Evolutionary conservation across 2,329 filamentous ascomycete genomes (phyloP), one percentile per base, ranked within the genome.

Genomic region (Graphiopsis chlorocephala): DNA sequence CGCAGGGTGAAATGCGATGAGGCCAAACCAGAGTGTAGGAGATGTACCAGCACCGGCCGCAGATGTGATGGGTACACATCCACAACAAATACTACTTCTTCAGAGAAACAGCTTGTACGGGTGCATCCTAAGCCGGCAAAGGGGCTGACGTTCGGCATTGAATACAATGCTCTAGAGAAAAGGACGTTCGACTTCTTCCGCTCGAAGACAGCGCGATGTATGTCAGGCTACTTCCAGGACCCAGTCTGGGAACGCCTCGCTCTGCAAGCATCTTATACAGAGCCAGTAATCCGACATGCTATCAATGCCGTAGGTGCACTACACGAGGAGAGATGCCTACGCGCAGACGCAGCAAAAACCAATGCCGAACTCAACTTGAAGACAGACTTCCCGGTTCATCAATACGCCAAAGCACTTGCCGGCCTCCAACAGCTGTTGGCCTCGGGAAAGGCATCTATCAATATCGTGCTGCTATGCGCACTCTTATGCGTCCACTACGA

Each of bases 1-100:
- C 82, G 84, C 59, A 83, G 84, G 64, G 81, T 86, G 61, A 86
- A 86, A 72, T 87, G 84, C 71, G 84, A 85, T 67, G 84, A 86
- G 73, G 75, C 45, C 2, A 57, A 58, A n/a, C 61, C 55, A 5
- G 38, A 35, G 14, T 58, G 61, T 29, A 38, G 29, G 23, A 33
- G 60, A 17, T 62, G 60, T 20, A 50, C 38, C 4, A 57, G 38
- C 17, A 57, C 61, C 1, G 52, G 61, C 15, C 33, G 61, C 28
- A 48, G n/a, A 15, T 64, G 61, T n/a, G 85, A 87, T 70, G 85
- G 85, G 65, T 86, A 87, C 62, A 69, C 65, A 23, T 48, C 62
- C 14, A 65, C 64, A 47, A 61, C 64, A 33, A 66, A 69, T 63
- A 61, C 29, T 45, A 38, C 4, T 7, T 15, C 29, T 31, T 57